Conservation (phyloP, 768 basidiomycete species). For the Serendipita sp. region DNA sequence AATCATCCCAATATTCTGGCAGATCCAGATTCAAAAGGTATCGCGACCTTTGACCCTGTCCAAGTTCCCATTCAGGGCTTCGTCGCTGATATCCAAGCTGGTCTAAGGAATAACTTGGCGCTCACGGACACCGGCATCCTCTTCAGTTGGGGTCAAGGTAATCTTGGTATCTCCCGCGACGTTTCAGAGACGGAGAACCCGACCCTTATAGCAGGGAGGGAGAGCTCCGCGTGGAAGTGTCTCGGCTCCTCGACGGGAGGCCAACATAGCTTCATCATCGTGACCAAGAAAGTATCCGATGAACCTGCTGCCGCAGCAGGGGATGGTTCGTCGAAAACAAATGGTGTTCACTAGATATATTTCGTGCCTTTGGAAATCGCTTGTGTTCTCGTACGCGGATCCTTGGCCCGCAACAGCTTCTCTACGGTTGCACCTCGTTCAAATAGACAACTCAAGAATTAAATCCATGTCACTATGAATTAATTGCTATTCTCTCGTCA, state of each 20-base stretch:
- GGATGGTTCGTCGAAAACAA: neutral
- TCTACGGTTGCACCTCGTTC: no score
- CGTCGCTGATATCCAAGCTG: conserved; percentile 49
- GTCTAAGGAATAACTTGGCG: neutral
- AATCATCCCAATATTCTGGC: conserved; percentile 24
- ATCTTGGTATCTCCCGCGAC: conserved; percentile 52
- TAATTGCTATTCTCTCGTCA: no score
- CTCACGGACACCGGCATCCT: conserved; percentile 2
- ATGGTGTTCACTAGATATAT: conserved; percentile 1
- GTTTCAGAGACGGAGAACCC: conserved; percentile 50
- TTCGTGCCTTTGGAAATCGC: no score
- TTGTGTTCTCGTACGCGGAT: no score
- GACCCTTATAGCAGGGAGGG: conserved; percentile 49
- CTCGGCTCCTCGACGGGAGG: conserved; percentile 57
- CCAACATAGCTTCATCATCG: conserved; percentile 59
- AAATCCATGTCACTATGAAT: no score
- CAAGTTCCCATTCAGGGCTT: conserved; percentile 37
- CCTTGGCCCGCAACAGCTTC: no score
- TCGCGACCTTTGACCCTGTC: conserved; percentile 34
- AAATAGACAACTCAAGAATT: no score
- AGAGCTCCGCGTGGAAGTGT: conserved; percentile 56
- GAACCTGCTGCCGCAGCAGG: neutral
- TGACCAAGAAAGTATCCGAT: conserved; percentile 39
- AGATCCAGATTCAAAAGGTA: conserved; percentile 5
- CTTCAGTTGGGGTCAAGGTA: conserved; percentile 46